Percentiles rank a stretch among this genome's conserved stretches.
These are phyloP conservation scores for Theileria annulata DNA, from an alignment of 169 alveolate species.

Conservation along the genomic window DNA sequence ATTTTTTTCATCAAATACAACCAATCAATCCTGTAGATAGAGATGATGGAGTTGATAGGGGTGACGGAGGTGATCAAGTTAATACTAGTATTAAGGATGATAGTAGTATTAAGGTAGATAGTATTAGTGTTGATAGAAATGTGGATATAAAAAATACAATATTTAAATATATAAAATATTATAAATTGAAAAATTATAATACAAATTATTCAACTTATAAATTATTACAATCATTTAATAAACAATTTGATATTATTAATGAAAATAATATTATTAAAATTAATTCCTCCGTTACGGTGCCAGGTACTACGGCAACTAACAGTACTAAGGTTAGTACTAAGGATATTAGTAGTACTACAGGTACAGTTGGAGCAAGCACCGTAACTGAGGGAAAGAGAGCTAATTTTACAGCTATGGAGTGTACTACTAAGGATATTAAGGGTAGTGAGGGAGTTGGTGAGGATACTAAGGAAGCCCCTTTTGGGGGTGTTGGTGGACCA, in stretches of 20 bases:
- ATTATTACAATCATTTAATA: background rate
- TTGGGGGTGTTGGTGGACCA: background rate
- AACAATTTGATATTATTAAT: no score
- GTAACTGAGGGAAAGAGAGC: no score
- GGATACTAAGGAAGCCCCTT: no score
- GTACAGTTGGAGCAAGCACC: no score
- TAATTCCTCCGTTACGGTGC: no score
- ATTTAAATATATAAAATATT: background rate
- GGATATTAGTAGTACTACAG: background rate
- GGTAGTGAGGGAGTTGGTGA: no score
- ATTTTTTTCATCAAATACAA: background rate
- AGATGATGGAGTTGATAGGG: no score
- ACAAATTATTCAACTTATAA: background rate
- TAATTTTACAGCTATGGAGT: no score
- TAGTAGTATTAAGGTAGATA: background rate
- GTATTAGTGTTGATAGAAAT: no score
- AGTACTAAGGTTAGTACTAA: background rate
- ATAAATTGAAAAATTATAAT: background rate
- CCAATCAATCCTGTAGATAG: background rate
- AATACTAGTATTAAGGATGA: background rate
- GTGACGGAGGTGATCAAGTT: background rate
- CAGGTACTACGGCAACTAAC: background rate
- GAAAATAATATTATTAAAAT: no score
- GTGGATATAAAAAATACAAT: conserved; percentile 18
- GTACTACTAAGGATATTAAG: no score